phyloP scores from a whole-genome alignment of 495 filamentous ascomycete genomes.

The Hypoxylon intermedium region DNA sequence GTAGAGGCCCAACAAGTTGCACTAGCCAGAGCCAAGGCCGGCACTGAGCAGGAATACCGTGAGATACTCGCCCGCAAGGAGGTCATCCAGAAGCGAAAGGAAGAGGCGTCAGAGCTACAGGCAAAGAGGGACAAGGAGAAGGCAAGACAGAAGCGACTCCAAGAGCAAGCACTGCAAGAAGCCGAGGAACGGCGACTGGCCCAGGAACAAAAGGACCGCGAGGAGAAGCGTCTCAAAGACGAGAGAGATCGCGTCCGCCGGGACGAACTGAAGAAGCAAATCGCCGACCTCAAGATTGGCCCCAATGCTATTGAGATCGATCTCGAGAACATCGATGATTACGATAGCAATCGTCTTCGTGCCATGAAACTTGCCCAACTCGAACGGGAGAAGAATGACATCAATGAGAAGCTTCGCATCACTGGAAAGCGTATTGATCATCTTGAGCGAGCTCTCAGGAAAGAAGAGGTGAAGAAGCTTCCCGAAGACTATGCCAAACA shows the following conservation, averaged over 20 bases:
- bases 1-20: slow-evolving; percentile 80
- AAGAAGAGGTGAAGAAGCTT: slow-evolving; percentile 92
- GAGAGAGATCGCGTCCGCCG: slow-evolving; percentile 91
- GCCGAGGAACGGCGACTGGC: slow-evolving; percentile 85
- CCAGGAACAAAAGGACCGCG: slow-evolving; percentile 89
- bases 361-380: slow-evolving; percentile 93
- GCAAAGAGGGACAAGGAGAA: slow-evolving; percentile 91
- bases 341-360: slow-evolving; percentile 88
- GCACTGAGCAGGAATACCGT: slow-evolving; percentile 88
- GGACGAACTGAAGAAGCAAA: slow-evolving; percentile 92
- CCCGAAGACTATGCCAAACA: slow-evolving; percentile 85
- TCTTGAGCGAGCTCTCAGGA: slow-evolving; percentile 93
- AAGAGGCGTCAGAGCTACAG: slow-evolving; percentile 82
- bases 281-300: slow-evolving; percentile 87
- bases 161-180: slow-evolving; percentile 83
- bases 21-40: slow-evolving; percentile 78
- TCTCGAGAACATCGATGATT: slow-evolving; percentile 72
- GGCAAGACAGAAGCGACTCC: slow-evolving; percentile 80
- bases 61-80: slow-evolving; percentile 88
- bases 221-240: slow-evolving; percentile 83
- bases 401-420: slow-evolving; percentile 85
- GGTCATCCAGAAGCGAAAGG: slow-evolving; percentile 95
- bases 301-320: slow-evolving; percentile 85
- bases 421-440: slow-evolving; percentile 97
- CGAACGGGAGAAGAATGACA: slow-evolving; percentile 95